A percentile compares a stretch with the other conserved stretches of the same genome.
These are phyloP conservation scores for Solanum pennellii DNA, from an alignment of 257 asterid genomes.

Conservation along the genomic window DNA sequence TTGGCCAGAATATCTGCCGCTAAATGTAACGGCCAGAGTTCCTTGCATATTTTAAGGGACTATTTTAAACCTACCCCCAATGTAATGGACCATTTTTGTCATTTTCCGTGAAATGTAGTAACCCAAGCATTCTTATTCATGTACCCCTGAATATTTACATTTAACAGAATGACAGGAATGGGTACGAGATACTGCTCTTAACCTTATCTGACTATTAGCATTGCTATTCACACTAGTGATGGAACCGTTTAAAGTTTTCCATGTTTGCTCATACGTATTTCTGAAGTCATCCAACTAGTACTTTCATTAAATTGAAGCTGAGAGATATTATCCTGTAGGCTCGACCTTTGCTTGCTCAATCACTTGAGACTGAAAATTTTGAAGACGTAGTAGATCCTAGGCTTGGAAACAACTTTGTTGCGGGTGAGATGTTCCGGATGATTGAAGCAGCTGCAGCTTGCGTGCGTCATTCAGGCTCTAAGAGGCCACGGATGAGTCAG, in stretches of 20 bases:
- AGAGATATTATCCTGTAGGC: slow-evolving; percentile 28
- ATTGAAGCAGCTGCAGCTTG: slow-evolving; percentile 93
- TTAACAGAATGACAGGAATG: no score
- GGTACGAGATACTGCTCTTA: background rate
- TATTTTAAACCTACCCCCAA: no score
- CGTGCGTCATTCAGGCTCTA: slow-evolving; percentile 68
- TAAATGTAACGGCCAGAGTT: no score
- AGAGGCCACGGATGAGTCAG: slow-evolving; percentile 79
- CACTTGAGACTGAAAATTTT: slow-evolving; percentile 56
- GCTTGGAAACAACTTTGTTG: slow-evolving; percentile 36
- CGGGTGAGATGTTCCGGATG: slow-evolving; percentile 70
- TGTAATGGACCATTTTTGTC: no score
- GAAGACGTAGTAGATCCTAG: slow-evolving; percentile 46
- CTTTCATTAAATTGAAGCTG: background rate
- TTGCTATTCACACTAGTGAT: background rate
- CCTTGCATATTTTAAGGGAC: no score
- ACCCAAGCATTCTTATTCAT: no score
- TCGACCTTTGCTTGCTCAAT: slow-evolving; percentile 65
- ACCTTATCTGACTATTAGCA: background rate
- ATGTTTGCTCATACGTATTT: background rate
- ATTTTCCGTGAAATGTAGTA: no score
- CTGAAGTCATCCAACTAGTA: background rate
- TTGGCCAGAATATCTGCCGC: no score
- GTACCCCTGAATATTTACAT: no score
- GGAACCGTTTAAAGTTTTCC: background rate